These are phyloP conservation scores for Fusarium euwallaceae DNA, from an alignment of 2,329 filamentous ascomycete genomes.

Conservation along the genomic window DNA sequence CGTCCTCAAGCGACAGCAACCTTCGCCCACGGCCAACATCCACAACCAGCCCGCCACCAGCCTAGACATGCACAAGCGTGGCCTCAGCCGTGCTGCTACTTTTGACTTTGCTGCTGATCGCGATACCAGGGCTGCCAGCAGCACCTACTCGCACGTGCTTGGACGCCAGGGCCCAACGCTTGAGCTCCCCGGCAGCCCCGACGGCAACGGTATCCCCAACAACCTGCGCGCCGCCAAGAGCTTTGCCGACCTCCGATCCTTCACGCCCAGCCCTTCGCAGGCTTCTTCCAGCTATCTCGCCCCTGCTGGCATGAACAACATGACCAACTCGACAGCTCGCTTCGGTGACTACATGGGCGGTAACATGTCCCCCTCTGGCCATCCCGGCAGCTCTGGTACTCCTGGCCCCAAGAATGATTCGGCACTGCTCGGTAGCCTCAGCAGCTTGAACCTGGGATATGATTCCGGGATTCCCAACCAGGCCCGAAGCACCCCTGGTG, in stretches of 20 bases:
- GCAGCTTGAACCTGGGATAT: slow-evolving; percentile 65
- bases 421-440: slow-evolving; percentile 62
- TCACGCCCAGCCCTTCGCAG: slow-evolving; percentile 94
- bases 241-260: slow-evolving; percentile 94
- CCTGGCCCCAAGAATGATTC: slow-evolving; percentile 56
- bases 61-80: slow-evolving; percentile 83
- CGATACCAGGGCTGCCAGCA: slow-evolving; percentile 73
- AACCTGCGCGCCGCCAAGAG: slow-evolving; percentile 95
- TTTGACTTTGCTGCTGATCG: slow-evolving; percentile 93
- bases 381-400: slow-evolving; percentile 53
- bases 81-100: slow-evolving; percentile 93
- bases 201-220: slow-evolving; percentile 72
- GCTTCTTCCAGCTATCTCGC: slow-evolving; percentile 80
- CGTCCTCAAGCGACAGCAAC: slow-evolving; percentile 78
- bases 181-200: slow-evolving; percentile 85
- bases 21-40: slow-evolving; percentile 66
- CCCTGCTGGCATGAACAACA: slow-evolving; percentile 65
- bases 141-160: slow-evolving; percentile 78
- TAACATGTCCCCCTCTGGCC: slow-evolving; percentile 51
- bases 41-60: slow-evolving; percentile 73
- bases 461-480: slow-evolving; percentile 58
- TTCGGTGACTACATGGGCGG: slow-evolving; percentile 62
- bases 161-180: slow-evolving; percentile 88
- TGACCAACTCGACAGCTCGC: slow-evolving; percentile 58
- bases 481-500: slow-evolving; percentile 66